A percentile compares a stretch with the other conserved stretches of the same genome.
Conservation (phyloP, 345 rosid species). For the Linum lewisii region DNA sequence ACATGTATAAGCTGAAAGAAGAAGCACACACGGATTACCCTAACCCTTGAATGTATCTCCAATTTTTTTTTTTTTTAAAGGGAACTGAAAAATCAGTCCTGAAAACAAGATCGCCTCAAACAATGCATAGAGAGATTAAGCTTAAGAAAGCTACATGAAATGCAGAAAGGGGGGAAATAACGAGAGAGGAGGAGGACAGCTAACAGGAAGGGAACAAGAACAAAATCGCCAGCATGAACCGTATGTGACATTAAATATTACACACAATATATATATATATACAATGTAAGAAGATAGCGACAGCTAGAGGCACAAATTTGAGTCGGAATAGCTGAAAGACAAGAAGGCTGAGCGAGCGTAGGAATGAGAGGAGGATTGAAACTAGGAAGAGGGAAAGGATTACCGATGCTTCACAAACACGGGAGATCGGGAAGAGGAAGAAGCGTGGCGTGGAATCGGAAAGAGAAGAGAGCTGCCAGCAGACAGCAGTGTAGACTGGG, state of each 20-base stretch:
- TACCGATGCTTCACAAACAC: background rate
- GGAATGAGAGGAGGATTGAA: no score
- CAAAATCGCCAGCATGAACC: background rate
- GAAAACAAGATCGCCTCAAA: background rate
- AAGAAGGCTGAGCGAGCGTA: no score
- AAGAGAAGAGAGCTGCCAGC: no score
- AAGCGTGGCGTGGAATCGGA: no score
- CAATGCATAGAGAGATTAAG: background rate
- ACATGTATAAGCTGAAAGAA: background rate
- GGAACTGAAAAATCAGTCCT: no score
- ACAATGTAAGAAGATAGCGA: background rate
- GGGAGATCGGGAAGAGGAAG: background rate
- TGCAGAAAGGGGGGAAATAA: no score
- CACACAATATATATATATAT: no score
- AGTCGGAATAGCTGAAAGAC: background rate
- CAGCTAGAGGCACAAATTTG: no score
- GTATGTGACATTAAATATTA: no score
- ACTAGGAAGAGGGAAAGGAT: background rate
- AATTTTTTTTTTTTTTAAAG: no score
- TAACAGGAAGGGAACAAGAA: background rate
- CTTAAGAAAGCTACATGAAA: no score
- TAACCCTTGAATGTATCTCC: background rate
- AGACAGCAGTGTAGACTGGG: slow-evolving; percentile 7
- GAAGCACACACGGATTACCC: background rate
- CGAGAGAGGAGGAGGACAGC: background rate